These are phyloP conservation scores for Cladophialophora yegresii DNA, from an alignment of 2,329 filamentous ascomycete genomes.

Conservation along the genomic window DNA sequence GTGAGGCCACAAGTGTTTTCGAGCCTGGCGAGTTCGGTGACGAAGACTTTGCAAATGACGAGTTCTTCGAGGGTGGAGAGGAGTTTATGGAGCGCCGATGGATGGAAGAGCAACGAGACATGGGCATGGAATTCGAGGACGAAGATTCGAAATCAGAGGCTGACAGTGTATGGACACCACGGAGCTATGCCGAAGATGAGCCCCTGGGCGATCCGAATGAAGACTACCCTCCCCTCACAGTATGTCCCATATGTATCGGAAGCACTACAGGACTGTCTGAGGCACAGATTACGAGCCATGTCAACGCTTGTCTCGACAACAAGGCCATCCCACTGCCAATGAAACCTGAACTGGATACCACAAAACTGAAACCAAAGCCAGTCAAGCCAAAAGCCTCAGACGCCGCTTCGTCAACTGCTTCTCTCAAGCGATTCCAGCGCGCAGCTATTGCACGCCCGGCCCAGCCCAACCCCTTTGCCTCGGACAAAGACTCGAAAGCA, in stretches of 20 bases:
- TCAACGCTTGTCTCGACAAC: constrained; percentile 90
- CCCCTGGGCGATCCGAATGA: constrained; percentile 13
- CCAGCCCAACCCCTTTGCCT: constrained; percentile 74
- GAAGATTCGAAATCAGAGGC: constrained; percentile 57
- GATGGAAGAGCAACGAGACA: constrained; percentile 69
- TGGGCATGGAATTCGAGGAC: constrained; percentile 51
- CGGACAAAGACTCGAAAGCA: constrained; percentile 46
- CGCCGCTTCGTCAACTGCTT: constrained; percentile 42
- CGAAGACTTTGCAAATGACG: constrained; percentile 63
- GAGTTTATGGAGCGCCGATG: constrained; percentile 67
- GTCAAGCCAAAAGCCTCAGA: constrained; percentile 18
- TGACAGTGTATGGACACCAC: constrained; percentile 32
- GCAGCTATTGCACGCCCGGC: constrained; percentile 73
- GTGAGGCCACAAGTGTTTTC: constrained; percentile 51
- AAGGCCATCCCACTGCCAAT: constrained; percentile 63
- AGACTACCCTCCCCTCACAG: constrained; percentile 38
- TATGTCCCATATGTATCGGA: constrained; percentile 77
- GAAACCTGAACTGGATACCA: constrained; percentile 28
- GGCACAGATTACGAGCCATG: constrained; percentile 72
- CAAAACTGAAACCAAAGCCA: constrained; percentile 6
- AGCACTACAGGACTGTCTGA: constrained; percentile 61
- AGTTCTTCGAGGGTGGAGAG: constrained; percentile 63
- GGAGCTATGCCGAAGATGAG: constrained; percentile 32
- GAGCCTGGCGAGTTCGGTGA: constrained; percentile 56
- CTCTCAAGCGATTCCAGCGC: constrained; percentile 63